Percentiles rank a stretch among this genome's conserved stretches.
Evolutionary conservation across 2,329 filamentous ascomycete species (phyloP).

Genomic region (Hypoxylon sp.): DNA sequence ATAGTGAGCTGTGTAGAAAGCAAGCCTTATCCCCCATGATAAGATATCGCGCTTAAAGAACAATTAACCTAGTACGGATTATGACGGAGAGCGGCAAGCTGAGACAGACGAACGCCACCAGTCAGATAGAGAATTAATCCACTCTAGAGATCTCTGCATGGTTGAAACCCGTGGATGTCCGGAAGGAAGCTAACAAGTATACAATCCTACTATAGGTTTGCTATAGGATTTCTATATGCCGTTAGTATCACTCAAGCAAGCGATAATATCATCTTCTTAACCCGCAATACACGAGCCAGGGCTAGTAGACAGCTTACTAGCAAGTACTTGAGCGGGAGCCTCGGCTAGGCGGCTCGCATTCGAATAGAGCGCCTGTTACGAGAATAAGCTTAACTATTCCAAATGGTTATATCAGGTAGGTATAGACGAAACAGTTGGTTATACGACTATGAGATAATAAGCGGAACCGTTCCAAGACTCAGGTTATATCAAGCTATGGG

Average conservation of each 20-base stretch:
- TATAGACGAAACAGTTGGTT: background rate
- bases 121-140: background rate
- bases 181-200: background rate
- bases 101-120: background rate
- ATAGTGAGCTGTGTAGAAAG: background rate
- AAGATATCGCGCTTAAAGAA: background rate
- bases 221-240: conserved; percentile 6
- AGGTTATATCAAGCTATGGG: background rate
- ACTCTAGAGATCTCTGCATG: background rate
- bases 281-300: background rate
- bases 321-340: background rate
- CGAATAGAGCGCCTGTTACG: background rate
- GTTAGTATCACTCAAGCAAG: background rate
- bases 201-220: background rate
- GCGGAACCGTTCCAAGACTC: background rate
- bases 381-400: background rate
- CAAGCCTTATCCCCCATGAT: background rate
- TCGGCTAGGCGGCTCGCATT: background rate
- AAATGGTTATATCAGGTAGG: background rate
- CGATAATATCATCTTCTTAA: conserved; percentile 6
- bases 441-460: conserved; percentile 9
- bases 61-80: background rate
- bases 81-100: background rate
- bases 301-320: background rate
- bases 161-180: background rate